Base-by-base conservation (phyloP, 164 flowering plant species). In the Annona squamosa region DNA sequence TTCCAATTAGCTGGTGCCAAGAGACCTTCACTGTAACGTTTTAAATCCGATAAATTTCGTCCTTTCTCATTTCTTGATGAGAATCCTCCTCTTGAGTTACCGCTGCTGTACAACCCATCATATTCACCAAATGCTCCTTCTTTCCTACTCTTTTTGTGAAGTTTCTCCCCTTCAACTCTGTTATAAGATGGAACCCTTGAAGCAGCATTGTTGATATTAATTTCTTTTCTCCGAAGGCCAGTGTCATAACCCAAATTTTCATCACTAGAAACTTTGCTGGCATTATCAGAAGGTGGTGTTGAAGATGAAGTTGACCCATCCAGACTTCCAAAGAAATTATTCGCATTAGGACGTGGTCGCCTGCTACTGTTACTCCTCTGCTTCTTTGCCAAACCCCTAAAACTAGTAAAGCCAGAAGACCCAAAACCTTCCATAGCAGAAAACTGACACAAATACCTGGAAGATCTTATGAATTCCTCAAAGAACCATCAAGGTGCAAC, bases 1-100 rank as follows among this genome's bases (percentile, higher is more conserved):
- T 82, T 87, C 89, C 88, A 87, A 77, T 82, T 83, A 19, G 86
- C 89, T 37, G 88, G 91, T n/a, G 86, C 88, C 78, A 87, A 87
- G 45, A 82, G 87, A 63, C 88, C 90, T 83, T 87, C 89, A 74
- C 84, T 81, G 66, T 83, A 78, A 12, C 88, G 79, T 71, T 78
- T 84, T 57, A 71, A 75, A 73, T 75, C 82, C 10, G 74, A 67
- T 10, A 82, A 81, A 82, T 74, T 71, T 45, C 67, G 63, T 70
- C 74, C 77, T 17, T 70, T 57, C 63, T 74, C 76, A 68, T 47
- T 65, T 45, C 68, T 77, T 17, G 57, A 45, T 44, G 42, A 63
- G 1, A 3, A 72, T 3, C 67, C 57, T 26, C 75, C 83, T 64
- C 63, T 76, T 4, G 71, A 76, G 44, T 68, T 57, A 37, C 73